Conservation (phyloP, 2,329 filamentous ascomycete species). For the Epichloe glyceriae region DNA sequence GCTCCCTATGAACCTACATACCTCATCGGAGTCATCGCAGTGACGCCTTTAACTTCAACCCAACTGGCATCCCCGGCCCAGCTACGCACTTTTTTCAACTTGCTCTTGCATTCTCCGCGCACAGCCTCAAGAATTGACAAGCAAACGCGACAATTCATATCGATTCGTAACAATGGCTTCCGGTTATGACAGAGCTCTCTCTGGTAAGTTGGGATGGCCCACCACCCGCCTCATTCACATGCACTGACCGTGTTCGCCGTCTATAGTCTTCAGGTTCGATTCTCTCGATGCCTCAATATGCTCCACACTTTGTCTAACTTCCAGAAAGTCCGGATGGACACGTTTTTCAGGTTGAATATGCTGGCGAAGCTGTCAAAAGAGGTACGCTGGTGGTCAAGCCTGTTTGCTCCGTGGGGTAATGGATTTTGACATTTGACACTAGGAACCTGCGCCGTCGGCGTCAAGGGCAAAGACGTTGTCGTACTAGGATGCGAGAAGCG, state of each 20-base stretch:
- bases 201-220: slow-evolving; percentile 52
- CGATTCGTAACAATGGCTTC: slow-evolving; percentile 52
- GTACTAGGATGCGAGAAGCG: slow-evolving; percentile 97
- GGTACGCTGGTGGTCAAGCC: slow-evolving; percentile 37
- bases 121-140: not conserved
- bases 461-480: slow-evolving; percentile 89
- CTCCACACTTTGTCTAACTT: slow-evolving; percentile 28
- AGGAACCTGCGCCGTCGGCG: slow-evolving; percentile 96
- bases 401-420: slow-evolving; percentile 7
- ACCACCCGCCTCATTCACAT: not conserved
- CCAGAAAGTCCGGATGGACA: slow-evolving; percentile 80
- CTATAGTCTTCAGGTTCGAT: slow-evolving; percentile 67
- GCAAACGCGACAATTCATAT: not conserved
- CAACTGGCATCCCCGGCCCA: slow-evolving; percentile 1
- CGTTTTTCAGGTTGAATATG: slow-evolving; percentile 99
- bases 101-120: not conserved
- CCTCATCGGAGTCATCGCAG: not conserved
- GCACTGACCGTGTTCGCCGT: slow-evolving; percentile 25
- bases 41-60: slow-evolving; percentile 1
- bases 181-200: slow-evolving; percentile 97
- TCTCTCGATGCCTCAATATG: not conserved
- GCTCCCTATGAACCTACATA: slow-evolving; percentile 13
- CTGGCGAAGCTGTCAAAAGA: slow-evolving; percentile 95
- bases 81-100: not conserved
- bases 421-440: slow-evolving; percentile 6